Evolutionary conservation across 257 asterid genomes (phyloP).

Genomic region (Scutellaria minor): DNA sequence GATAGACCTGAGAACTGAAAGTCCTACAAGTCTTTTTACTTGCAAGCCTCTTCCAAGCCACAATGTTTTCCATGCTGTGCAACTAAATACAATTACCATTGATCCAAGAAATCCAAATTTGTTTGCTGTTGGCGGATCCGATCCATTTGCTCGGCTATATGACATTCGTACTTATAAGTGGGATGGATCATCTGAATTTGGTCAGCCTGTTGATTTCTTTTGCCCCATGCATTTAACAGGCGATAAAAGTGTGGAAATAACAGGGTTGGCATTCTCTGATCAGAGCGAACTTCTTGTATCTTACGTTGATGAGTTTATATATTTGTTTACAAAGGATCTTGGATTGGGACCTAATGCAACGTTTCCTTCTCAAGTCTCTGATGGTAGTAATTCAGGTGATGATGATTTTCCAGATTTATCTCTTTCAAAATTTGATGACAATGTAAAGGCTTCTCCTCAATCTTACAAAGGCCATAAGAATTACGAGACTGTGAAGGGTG

Average conservation of each 20-base stretch:
- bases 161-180: conserved; percentile 81
- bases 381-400: conserved; percentile 46
- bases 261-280: conserved; percentile 95
- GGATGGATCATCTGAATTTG: conserved; percentile 69
- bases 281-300: conserved; percentile 94
- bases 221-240: conserved; percentile 75
- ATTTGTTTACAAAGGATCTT: conserved; percentile 74
- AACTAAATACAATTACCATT: conserved; percentile 72
- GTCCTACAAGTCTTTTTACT: conserved; percentile 65
- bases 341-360: conserved; percentile 48
- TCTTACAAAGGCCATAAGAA: conserved; percentile 84
- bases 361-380: conserved; percentile 12
- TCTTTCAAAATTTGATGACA: conserved; percentile 36
- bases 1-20: conserved; percentile 86
- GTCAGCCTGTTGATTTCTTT: conserved; percentile 72
- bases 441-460: conserved; percentile 56
- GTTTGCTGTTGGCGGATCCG: conserved; percentile 89
- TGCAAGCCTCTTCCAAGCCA: conserved; percentile 56
- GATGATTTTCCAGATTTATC: conserved; percentile 41
- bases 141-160: conserved; percentile 77
- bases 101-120: conserved; percentile 92
- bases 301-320: conserved; percentile 74
- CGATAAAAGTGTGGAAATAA: conserved; percentile 64
- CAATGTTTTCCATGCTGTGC: conserved; percentile 43
- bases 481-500: conserved; percentile 82